These are phyloP conservation scores for Ampelomyces quisqualis DNA, from an alignment of 2,329 filamentous ascomycete genomes.

Conservation along the genomic window DNA sequence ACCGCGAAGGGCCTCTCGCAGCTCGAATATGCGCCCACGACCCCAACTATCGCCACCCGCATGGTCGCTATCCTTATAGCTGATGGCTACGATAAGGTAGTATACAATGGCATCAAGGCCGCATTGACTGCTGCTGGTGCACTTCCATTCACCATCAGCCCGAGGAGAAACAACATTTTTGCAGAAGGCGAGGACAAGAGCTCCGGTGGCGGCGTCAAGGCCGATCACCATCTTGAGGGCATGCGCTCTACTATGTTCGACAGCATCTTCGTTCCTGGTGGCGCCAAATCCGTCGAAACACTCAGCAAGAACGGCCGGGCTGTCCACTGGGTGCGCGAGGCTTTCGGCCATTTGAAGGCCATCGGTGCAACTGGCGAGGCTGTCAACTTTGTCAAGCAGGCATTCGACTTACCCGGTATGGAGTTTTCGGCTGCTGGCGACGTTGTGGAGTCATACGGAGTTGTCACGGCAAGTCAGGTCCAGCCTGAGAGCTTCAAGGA, in stretches of 20 bases:
- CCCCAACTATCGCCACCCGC: constrained; percentile 68
- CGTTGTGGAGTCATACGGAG: constrained; percentile 70
- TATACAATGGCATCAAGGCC: constrained; percentile 65
- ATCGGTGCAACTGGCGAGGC: constrained; percentile 75
- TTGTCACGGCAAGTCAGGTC: constrained; percentile 64
- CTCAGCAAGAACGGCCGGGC: constrained; percentile 71
- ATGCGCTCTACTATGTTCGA: constrained; percentile 81
- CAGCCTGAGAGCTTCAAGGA: constrained; percentile 62
- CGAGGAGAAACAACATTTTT: constrained; percentile 65
- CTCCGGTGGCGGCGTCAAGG: constrained; percentile 59
- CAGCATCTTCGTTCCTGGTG: constrained; percentile 74
- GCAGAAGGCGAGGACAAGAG: constrained; percentile 60
- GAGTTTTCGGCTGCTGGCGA: constrained; percentile 52
- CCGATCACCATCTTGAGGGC: constrained; percentile 78
- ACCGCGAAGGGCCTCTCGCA: constrained; percentile 69
- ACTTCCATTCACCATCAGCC: constrained; percentile 70
- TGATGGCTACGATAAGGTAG: constrained; percentile 70
- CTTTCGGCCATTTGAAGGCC: constrained; percentile 78
- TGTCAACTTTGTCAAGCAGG: constrained; percentile 61
- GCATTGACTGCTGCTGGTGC: constrained; percentile 64
- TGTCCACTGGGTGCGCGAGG: constrained; percentile 74
- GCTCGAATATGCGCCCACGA: constrained; percentile 63
- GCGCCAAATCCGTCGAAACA: constrained; percentile 61
- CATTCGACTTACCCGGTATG: constrained; percentile 50
- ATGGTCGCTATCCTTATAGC: constrained; percentile 74